phyloP scores from a whole-genome alignment of 495 filamentous ascomycete genomes.

The Terfezia boudieri region DNA sequence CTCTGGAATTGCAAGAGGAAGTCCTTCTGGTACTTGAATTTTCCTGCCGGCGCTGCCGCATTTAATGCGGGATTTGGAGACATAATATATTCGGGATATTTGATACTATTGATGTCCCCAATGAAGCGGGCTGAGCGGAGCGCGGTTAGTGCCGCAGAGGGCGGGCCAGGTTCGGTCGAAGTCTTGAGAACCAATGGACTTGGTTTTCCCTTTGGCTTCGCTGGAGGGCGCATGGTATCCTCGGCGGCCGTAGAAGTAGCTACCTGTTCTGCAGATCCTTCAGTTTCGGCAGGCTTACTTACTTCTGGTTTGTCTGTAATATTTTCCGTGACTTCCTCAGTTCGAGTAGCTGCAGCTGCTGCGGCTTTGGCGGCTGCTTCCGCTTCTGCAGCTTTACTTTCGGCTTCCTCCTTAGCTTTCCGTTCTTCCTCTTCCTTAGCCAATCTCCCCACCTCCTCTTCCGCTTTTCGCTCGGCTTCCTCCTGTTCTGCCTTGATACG shows the following conservation, averaged over 20 bases:
- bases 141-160: slow-evolving; percentile 56
- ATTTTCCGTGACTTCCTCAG: slow-evolving; percentile 28
- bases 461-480: slow-evolving; percentile 5
- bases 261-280: slow-evolving; percentile 23
- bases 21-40: slow-evolving; percentile 83
- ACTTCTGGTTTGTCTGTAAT: slow-evolving; percentile 14
- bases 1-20: slow-evolving; percentile 95
- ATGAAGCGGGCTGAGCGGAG: slow-evolving; percentile 74
- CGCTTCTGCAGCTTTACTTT: slow-evolving; percentile 18
- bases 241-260: slow-evolving; percentile 33
- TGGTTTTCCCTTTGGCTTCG: slow-evolving; percentile 35
- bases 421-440: slow-evolving; percentile 33
- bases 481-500: slow-evolving; percentile 5
- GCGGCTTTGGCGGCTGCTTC: slow-evolving; percentile 23
- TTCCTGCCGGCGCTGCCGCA: slow-evolving; percentile 43
- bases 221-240: slow-evolving; percentile 27
- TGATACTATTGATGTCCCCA: slow-evolving; percentile 38
- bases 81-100: slow-evolving; percentile 56
- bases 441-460: slow-evolving; percentile 28
- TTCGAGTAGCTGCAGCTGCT: slow-evolving; percentile 16
- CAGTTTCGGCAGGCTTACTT: slow-evolving; percentile 22
- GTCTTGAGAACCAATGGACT: slow-evolving; percentile 15
- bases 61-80: slow-evolving; percentile 88
- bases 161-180: slow-evolving; percentile 31
- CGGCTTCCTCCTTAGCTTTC: slow-evolving; percentile 25